Evolutionary conservation across 2,329 filamentous ascomycete genomes (phyloP).

Genomic region (Lecanoromycetidae sp.): DNA sequence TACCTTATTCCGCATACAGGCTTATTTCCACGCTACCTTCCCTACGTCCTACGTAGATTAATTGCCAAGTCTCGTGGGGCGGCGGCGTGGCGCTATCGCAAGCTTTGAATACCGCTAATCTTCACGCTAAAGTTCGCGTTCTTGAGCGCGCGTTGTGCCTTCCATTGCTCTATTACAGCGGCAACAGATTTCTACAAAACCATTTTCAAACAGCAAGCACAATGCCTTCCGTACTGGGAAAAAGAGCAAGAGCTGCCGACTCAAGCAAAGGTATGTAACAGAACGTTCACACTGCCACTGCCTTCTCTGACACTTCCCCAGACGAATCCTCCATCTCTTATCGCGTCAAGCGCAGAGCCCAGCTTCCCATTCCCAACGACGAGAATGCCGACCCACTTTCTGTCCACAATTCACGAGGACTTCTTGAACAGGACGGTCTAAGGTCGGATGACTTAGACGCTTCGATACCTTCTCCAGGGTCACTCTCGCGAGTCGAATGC

Average conservation of each 20-base stretch:
- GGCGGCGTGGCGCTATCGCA: too few relatives aligned
- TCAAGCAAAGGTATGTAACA: conserved; percentile 30
- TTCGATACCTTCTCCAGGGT: not conserved
- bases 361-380: conserved; percentile 43
- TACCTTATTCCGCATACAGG: too few relatives aligned
- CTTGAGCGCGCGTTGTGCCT: not conserved
- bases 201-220: too few relatives aligned
- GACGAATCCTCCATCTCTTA: conserved; percentile 15
- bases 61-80: too few relatives aligned
- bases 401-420: conserved; percentile 24
- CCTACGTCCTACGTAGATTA: too few relatives aligned
- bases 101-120: too few relatives aligned
- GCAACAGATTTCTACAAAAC: conserved; percentile 9
- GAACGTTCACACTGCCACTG: conserved; percentile 16
- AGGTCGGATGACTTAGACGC: conserved; percentile 34
- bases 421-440: conserved; percentile 30
- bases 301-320: conserved; percentile 11
- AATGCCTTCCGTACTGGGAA: conserved; percentile 30
- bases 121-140: conserved; percentile 1
- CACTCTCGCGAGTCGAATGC: conserved; percentile 37
- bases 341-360: conserved; percentile 37
- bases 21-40: too few relatives aligned
- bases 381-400: conserved; percentile 55
- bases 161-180: conserved; percentile 11
- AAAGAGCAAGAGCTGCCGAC: conserved; percentile 30